Evolutionary conservation across 768 basidiomycete genomes (phyloP).

Genomic region (Crassisporium funariophilum): DNA sequence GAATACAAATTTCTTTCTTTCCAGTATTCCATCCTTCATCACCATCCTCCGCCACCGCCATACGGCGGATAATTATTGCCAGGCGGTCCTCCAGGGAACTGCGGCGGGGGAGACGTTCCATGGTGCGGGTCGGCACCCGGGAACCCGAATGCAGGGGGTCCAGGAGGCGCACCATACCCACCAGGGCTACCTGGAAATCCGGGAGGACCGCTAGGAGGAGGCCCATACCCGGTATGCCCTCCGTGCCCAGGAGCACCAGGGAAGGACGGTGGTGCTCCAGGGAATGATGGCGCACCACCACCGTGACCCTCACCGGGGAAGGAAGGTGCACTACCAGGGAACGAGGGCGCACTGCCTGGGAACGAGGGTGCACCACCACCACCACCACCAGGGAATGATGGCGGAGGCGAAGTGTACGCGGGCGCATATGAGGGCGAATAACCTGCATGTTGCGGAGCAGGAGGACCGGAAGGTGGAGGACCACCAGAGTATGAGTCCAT

Average conservation of each 20-base stretch:
- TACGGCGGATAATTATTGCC: conserved; percentile 12
- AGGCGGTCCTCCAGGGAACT: conserved; percentile 30
- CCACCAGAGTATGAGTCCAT: conserved; percentile 28
- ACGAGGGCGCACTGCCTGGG: conserved; percentile 17
- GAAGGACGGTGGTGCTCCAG: conserved; percentile 28
- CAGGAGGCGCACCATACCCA: conserved; percentile 26
- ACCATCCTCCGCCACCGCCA: conserved; percentile 12
- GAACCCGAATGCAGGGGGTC: conserved; percentile 34
- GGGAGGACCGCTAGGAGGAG: conserved; percentile 29
- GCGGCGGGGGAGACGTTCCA: conserved; percentile 16
- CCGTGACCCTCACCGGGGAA: conserved; percentile 21
- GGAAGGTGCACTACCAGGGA: conserved; percentile 24
- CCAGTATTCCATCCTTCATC: not conserved
- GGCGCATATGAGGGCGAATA: conserved; percentile 11
- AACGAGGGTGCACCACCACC: conserved; percentile 9
- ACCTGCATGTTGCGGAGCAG: conserved; percentile 20
- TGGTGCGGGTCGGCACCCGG: conserved; percentile 36
- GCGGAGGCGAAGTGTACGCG: conserved; percentile 32
- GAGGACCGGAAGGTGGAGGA: conserved; percentile 16
- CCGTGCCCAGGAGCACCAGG: conserved; percentile 22
- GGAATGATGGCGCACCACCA: conserved; percentile 29
- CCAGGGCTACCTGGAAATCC: conserved; percentile 40
- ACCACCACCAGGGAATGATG: too few relatives aligned
- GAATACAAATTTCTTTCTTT: not conserved
- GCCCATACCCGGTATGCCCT: conserved; percentile 12